Conservation (phyloP, 2,329 filamentous ascomycete genomes). For the Ophioceras dolichostomum region DNA sequence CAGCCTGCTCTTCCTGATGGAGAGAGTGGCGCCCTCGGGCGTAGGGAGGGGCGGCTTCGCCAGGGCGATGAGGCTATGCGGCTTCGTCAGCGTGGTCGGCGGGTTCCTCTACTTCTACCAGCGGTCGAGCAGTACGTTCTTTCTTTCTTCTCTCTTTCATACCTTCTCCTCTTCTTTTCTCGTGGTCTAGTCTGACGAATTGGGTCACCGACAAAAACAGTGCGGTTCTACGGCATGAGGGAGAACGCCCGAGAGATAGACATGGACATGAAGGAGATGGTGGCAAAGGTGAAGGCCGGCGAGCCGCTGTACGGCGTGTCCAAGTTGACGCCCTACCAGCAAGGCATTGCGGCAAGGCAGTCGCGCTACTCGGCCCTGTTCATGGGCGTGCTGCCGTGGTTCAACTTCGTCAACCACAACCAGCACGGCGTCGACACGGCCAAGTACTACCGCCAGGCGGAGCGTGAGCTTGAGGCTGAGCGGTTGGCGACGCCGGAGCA, state of each 20-base stretch:
- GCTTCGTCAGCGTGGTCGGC: constrained; percentile 59
- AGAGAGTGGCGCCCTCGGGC: constrained; percentile 74
- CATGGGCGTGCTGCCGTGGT: constrained; percentile 80
- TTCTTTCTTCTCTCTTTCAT: no score
- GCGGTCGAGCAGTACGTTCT: constrained; percentile 65
- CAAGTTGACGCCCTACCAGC: constrained; percentile 72
- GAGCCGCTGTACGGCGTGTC: constrained; percentile 80
- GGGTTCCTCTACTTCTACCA: constrained; percentile 82
- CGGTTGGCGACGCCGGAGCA: no score
- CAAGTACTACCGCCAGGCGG: constrained; percentile 95
- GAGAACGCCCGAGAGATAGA: constrained; percentile 89
- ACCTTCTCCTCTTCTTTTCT: constrained; percentile 3
- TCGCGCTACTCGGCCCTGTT: constrained; percentile 83
- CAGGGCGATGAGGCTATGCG: constrained; percentile 67
- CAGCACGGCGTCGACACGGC: constrained; percentile 95
- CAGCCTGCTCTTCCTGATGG: constrained; percentile 62
- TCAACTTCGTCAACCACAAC: constrained; percentile 96
- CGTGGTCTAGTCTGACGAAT: no score
- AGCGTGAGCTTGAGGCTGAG: constrained; percentile 84
- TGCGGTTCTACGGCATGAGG: constrained; percentile 88
- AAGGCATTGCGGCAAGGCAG: constrained; percentile 85
- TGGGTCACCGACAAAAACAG: constrained; percentile 36
- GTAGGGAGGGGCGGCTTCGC: constrained; percentile 74
- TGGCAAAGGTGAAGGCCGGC: constrained; percentile 85
- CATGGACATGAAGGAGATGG: constrained; percentile 98